Evolutionary conservation across 805 yeast genomes (phyloP).

Genomic region (Yamadazyma kitorensis): DNA sequence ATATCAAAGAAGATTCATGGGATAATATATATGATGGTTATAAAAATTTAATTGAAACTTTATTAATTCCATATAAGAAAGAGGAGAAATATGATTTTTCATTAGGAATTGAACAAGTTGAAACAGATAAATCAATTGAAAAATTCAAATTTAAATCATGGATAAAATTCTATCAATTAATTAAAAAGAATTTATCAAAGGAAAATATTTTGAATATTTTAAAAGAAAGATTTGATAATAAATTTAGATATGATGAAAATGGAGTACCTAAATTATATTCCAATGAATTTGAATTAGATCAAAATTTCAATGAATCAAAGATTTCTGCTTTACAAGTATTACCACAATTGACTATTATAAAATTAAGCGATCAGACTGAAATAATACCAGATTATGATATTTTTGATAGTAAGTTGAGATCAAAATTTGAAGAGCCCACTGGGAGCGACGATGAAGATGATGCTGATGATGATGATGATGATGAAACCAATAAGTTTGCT

Average conservation of each 20-base stretch:
- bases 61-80: constrained; percentile 11
- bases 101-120: constrained; percentile 52
- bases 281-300: constrained; percentile 69
- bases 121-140: constrained; percentile 39
- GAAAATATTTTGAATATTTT: constrained; percentile 65
- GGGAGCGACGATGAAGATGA: constrained; percentile 20
- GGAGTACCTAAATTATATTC: constrained; percentile 84
- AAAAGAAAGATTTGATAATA: constrained; percentile 78
- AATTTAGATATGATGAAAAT: constrained; percentile 76
- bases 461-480: constrained; percentile 24
- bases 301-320: constrained; percentile 58
- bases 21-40: constrained; percentile 51
- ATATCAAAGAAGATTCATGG: constrained; percentile 59
- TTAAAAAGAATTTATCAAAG: constrained; percentile 61
- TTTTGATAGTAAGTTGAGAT: constrained; percentile 22
- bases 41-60: constrained; percentile 15
- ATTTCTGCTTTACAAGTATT: constrained; percentile 53
- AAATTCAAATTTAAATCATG: constrained; percentile 58
- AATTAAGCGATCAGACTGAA: constrained; percentile 48
- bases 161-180: constrained; percentile 55
- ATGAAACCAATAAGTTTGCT: constrained; percentile 43
- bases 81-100: constrained; percentile 54
- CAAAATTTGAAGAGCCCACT: constrained; percentile 19
- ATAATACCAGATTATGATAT: constrained; percentile 58
- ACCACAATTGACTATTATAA: constrained; percentile 59